These are phyloP conservation scores for Avena sativa DNA, from an alignment of 176 grass and related monocot species.

Conservation along the genomic window DNA sequence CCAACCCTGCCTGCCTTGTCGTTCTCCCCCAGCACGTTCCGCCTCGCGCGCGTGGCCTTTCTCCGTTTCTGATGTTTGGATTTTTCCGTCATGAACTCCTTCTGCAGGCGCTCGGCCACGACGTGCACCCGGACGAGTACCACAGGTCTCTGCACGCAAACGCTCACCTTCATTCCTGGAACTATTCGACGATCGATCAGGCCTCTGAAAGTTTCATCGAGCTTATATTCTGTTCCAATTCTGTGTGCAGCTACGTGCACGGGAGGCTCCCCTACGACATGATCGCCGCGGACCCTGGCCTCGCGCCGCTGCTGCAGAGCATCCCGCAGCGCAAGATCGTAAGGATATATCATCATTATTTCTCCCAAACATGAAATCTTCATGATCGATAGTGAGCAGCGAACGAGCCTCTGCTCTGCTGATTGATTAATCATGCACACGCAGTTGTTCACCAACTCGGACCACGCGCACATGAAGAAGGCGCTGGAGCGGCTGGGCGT, in stretches of 20 bases:
- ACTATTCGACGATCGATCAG: background rate
- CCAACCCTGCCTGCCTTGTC: background rate
- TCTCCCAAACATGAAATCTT: background rate
- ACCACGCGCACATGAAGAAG: conserved; percentile 62
- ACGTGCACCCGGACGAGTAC: conserved; percentile 90
- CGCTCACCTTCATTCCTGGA: background rate
- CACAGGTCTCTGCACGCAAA: conserved; percentile 67
- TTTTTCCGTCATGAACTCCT: conserved; percentile 3
- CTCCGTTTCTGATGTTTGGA: background rate
- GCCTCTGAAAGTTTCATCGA: no score
- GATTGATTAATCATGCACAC: background rate
- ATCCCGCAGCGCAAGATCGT: conserved; percentile 86
- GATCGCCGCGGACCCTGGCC: conserved; percentile 62
- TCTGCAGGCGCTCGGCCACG: conserved; percentile 72
- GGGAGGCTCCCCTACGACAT: conserved; percentile 75
- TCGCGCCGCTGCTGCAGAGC: conserved; percentile 59
- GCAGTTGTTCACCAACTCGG: conserved; percentile 96
- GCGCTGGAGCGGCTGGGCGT: conserved; percentile 68
- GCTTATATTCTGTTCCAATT: background rate
- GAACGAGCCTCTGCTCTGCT: background rate
- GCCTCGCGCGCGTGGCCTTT: background rate
- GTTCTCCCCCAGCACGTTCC: background rate
- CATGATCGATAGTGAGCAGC: background rate
- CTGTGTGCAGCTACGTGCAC: conserved; percentile 70
- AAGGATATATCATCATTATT: background rate